Evolutionary conservation across 129 eudicot genomes (phyloP).

Genomic region (Centella asiatica): DNA sequence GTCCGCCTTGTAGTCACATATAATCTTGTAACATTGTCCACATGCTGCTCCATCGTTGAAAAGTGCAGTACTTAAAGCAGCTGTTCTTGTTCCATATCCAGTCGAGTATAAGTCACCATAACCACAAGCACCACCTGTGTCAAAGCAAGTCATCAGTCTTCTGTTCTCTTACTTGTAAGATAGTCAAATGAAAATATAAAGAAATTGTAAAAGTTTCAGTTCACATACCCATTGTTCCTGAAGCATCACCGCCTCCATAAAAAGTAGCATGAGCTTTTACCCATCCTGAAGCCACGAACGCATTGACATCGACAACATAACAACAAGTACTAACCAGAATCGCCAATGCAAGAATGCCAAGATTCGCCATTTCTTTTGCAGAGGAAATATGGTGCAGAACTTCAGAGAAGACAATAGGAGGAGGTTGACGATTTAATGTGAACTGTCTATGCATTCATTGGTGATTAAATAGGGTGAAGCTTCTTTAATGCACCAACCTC

Average conservation of each 20-base stretch:
- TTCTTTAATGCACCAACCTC: slow-evolving; percentile 33
- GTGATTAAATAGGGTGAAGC: slow-evolving; percentile 35
- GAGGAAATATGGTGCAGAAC: slow-evolving; percentile 11
- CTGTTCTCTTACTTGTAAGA: neutral
- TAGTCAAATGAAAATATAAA: neutral
- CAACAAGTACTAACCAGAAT: slow-evolving; percentile 18
- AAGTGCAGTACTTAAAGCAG: slow-evolving; percentile 92
- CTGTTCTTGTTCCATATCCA: slow-evolving; percentile 73
- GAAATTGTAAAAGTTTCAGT: neutral
- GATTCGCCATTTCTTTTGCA: slow-evolving; percentile 25
- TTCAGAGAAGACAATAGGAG: slow-evolving; percentile 16
- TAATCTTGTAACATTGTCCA: slow-evolving; percentile 71
- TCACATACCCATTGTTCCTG: slow-evolving; percentile 92
- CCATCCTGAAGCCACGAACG: slow-evolving; percentile 59
- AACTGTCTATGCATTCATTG: neutral
- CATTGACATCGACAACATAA: slow-evolving; percentile 27
- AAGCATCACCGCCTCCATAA: slow-evolving; percentile 93
- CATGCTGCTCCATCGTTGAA: slow-evolving; percentile 73
- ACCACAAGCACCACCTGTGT: slow-evolving; percentile 86
- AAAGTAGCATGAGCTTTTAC: slow-evolving; percentile 72
- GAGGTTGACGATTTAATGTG: slow-evolving; percentile 4
- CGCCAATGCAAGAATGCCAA: slow-evolving; percentile 13
- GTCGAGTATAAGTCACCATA: slow-evolving; percentile 71
- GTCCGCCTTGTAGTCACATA: slow-evolving; percentile 49
- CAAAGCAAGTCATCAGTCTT: neutral